phyloP scores from a whole-genome alignment of 2,329 filamentous ascomycete species.

The Neurospora crassa region DNA sequence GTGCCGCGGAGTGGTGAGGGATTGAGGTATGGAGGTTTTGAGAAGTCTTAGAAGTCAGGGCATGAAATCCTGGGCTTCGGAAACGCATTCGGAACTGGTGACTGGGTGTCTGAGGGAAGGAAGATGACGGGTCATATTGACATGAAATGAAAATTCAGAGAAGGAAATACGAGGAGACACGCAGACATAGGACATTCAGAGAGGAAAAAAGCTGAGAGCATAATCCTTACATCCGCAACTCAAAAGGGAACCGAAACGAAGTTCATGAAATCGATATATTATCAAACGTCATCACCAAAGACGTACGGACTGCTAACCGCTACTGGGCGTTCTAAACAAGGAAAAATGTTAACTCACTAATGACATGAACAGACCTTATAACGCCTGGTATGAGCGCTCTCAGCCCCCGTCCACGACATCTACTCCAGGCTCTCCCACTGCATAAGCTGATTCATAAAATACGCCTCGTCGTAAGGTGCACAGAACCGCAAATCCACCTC shows the following conservation, averaged over 20 bases:
- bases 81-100: neutral
- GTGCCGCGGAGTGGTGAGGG: conserved; percentile 4
- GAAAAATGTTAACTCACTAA: neutral
- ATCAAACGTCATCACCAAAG: neutral
- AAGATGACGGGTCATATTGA: neutral
- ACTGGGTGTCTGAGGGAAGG: neutral
- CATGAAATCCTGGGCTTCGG: neutral
- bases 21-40: conserved; percentile 13
- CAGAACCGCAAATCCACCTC: neutral
- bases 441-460: neutral
- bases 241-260: neutral
- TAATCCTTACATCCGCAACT: neutral
- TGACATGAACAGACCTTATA: neutral
- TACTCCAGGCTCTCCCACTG: neutral
- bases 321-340: neutral
- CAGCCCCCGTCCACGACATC: neutral
- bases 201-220: neutral
- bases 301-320: neutral
- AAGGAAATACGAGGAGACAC: neutral
- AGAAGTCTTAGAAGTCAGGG: neutral
- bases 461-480: neutral
- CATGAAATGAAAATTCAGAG: neutral
- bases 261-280: neutral
- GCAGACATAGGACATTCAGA: neutral
- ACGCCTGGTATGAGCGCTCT: neutral